These are phyloP conservation scores for Fomitopsis palustris DNA, from an alignment of 1,284 basidiomycete genomes.

Conservation along the genomic window DNA sequence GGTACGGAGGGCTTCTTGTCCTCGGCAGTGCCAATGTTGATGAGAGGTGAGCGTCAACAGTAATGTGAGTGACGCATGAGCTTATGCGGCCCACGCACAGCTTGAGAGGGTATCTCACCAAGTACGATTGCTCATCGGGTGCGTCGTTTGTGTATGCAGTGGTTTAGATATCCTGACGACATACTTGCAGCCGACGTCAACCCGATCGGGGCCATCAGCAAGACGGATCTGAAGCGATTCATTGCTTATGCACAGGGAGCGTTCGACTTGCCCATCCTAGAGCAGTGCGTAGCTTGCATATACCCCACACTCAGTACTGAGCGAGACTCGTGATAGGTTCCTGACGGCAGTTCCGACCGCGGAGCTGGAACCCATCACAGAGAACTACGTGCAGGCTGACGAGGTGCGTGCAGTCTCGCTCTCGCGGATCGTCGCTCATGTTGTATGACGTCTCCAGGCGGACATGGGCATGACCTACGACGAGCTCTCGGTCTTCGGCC, in stretches of 20 bases:
- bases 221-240: conserved; percentile 96
- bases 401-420: conserved; percentile 51
- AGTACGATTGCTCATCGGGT: conserved; percentile 94
- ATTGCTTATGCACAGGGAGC: conserved; percentile 80
- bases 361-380: conserved; percentile 94
- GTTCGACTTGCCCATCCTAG: conserved; percentile 85
- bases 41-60: conserved; percentile 62
- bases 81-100: conserved; percentile 35
- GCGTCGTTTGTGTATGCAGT: conserved; percentile 12
- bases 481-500: conserved; percentile 90
- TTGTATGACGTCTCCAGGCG: conserved; percentile 42
- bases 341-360: conserved; percentile 91
- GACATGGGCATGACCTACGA: conserved; percentile 99
- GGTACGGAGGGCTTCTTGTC: conserved; percentile 84
- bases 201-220: conserved; percentile 97
- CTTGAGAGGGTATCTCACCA: conserved; percentile 94
- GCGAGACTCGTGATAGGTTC: conserved; percentile 54
- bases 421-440: neutral
- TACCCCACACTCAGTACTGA: neutral
- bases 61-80: neutral
- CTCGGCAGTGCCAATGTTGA: conserved; percentile 98
- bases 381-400: conserved; percentile 92
- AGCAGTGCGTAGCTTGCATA: conserved; percentile 44
- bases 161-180: neutral
- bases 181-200: conserved; percentile 83